Conservation (phyloP, 495 filamentous ascomycete genomes). For the Oidiodendron maius region DNA sequence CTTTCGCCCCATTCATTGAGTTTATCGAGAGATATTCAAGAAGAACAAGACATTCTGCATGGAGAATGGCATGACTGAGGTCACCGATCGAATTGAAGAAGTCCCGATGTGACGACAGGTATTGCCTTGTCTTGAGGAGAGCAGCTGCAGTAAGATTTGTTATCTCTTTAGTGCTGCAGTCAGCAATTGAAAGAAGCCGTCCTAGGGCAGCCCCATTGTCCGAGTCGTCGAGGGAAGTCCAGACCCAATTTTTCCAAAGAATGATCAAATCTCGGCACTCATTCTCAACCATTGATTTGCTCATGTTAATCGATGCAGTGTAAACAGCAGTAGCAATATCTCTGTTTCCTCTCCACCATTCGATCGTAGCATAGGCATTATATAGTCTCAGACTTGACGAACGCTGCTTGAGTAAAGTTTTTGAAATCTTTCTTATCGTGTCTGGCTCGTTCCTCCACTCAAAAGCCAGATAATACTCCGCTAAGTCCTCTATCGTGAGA, state of each 20-base stretch:
- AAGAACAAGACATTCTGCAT: slow-evolving; percentile 53
- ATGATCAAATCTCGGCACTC: slow-evolving; percentile 25
- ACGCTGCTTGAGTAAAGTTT: slow-evolving; percentile 61
- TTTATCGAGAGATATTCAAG: slow-evolving; percentile 52
- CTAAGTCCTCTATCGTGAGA: slow-evolving; percentile 44
- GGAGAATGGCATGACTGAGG: slow-evolving; percentile 38
- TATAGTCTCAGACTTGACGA: slow-evolving; percentile 63
- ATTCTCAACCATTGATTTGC: slow-evolving; percentile 29
- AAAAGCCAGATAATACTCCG: slow-evolving; percentile 68
- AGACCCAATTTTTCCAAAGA: slow-evolving; percentile 68
- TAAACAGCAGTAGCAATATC: slow-evolving; percentile 59
- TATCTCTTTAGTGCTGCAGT: slow-evolving; percentile 9
- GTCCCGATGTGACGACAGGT: slow-evolving; percentile 50
- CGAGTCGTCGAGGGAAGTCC: slow-evolving; percentile 52
- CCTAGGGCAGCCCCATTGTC: slow-evolving; percentile 37
- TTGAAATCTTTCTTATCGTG: slow-evolving; percentile 65
- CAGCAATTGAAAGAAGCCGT: slow-evolving; percentile 24
- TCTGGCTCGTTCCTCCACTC: slow-evolving; percentile 50
- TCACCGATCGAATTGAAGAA: slow-evolving; percentile 44
- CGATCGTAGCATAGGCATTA: slow-evolving; percentile 70
- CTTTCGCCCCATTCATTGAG: slow-evolving; percentile 26
- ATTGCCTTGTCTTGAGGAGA: slow-evolving; percentile 49
- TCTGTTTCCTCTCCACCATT: slow-evolving; percentile 50
- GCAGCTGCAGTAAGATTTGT: slow-evolving; percentile 26
- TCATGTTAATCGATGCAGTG: slow-evolving; percentile 56